These are phyloP conservation scores for Tricholoma bakamatsutake DNA, from an alignment of 768 basidiomycete genomes.

Conservation along the genomic window DNA sequence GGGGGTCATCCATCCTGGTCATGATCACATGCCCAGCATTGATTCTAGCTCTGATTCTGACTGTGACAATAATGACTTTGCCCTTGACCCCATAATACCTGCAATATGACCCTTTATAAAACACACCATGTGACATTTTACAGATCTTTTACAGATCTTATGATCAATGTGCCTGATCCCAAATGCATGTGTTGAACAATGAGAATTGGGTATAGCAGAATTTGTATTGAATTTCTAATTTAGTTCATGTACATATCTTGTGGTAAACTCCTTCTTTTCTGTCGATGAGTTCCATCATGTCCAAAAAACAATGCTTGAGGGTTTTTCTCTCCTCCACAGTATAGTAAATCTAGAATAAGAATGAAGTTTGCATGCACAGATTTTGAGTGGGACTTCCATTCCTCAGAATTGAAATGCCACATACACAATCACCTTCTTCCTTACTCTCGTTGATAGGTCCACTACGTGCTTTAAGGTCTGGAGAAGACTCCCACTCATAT, in stretches of 20 bases:
- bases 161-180: background rate
- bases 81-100: background rate
- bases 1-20: conserved; percentile 8
- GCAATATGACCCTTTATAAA: too few relatives aligned
- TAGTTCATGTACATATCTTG: background rate
- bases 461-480: too few relatives aligned
- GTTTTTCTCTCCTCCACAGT: background rate
- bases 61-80: background rate
- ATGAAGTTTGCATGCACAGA: too few relatives aligned
- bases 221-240: background rate
- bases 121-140: background rate
- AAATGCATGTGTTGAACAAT: background rate
- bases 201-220: too few relatives aligned
- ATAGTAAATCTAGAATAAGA: background rate
- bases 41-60: background rate
- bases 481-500: too few relatives aligned
- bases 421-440: too few relatives aligned
- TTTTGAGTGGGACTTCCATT: too few relatives aligned
- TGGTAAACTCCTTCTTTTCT: background rate
- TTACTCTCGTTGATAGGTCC: too few relatives aligned
- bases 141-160: background rate
- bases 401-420: too few relatives aligned
- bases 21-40: background rate
- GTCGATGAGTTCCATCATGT: background rate
- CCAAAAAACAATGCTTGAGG: background rate